A percentile compares a stretch with the other conserved stretches of the same genome.
These are phyloP conservation scores for Penicillium sp. DNA, from an alignment of 2,329 filamentous ascomycete species.

Conservation along the genomic window DNA sequence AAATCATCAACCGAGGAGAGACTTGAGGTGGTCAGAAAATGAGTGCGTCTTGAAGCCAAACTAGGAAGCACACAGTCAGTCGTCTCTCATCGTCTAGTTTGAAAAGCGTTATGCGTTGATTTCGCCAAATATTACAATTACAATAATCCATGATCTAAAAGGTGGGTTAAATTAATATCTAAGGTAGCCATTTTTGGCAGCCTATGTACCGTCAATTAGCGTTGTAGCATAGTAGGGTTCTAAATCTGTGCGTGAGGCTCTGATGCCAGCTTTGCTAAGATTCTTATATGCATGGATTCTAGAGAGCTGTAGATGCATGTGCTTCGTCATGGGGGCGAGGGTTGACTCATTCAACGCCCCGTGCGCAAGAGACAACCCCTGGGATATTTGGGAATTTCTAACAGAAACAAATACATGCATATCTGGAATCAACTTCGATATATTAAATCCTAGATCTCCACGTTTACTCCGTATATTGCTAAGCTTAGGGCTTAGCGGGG, in stretches of 20 bases:
- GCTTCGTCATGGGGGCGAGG: conserved; percentile 5
- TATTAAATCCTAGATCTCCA: neutral
- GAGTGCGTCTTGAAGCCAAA: too few species aligned
- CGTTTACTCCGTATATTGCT: conserved; percentile 2
- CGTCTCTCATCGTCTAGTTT: too few species aligned
- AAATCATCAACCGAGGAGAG: too few species aligned
- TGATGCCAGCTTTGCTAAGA: neutral
- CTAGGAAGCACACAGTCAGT: too few species aligned
- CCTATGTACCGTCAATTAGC: too few species aligned
- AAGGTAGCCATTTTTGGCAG: too few species aligned
- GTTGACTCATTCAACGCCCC: conserved; percentile 9
- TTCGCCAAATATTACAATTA: too few species aligned
- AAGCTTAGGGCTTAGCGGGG: conserved; percentile 28
- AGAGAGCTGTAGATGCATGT: neutral
- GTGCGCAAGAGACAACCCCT: neutral
- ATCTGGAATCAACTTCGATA: neutral
- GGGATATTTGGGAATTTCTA: neutral
- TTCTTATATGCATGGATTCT: neutral
- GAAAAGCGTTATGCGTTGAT: too few species aligned
- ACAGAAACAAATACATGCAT: neutral
- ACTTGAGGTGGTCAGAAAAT: too few species aligned
- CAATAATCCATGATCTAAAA: too few species aligned
- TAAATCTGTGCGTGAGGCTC: neutral
- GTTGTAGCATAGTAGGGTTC: neutral
- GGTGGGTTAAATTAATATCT: too few species aligned